Evolutionary conservation across 345 rosid species (phyloP).

Genomic region (Luvunga scandens): DNA sequence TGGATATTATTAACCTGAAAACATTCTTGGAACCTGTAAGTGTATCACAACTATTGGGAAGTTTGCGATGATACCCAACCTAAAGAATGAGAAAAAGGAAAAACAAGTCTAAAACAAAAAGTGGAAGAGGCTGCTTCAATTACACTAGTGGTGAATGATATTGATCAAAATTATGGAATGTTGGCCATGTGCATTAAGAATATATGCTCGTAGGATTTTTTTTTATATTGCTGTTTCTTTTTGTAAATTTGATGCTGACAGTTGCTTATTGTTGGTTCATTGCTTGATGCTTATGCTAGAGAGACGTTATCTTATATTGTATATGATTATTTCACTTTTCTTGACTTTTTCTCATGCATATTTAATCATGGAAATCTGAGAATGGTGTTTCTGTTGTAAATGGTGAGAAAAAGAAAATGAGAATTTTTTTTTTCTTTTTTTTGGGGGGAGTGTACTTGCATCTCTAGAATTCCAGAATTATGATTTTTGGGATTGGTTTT

Average conservation of each 20-base stretch:
- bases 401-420: no score
- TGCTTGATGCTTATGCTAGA: background rate
- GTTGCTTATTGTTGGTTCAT: background rate
- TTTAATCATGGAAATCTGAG: background rate
- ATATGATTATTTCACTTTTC: background rate
- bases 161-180: background rate
- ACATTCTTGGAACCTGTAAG: background rate
- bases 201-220: background rate
- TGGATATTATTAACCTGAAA: background rate
- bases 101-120: background rate
- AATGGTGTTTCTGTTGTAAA: background rate
- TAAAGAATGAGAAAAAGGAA: background rate
- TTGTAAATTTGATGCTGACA: background rate
- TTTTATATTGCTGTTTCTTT: background rate
- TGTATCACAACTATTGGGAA: background rate
- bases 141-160: background rate
- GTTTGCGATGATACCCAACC: background rate
- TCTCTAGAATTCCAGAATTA: background rate
- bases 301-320: background rate
- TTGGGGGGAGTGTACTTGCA: background rate
- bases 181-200: background rate
- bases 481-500: background rate
- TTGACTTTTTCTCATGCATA: background rate
- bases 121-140: background rate
- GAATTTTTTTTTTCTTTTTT: no score